Conservation (phyloP, 306 rosid species). For the Chamaecrista fasciculata region DNA sequence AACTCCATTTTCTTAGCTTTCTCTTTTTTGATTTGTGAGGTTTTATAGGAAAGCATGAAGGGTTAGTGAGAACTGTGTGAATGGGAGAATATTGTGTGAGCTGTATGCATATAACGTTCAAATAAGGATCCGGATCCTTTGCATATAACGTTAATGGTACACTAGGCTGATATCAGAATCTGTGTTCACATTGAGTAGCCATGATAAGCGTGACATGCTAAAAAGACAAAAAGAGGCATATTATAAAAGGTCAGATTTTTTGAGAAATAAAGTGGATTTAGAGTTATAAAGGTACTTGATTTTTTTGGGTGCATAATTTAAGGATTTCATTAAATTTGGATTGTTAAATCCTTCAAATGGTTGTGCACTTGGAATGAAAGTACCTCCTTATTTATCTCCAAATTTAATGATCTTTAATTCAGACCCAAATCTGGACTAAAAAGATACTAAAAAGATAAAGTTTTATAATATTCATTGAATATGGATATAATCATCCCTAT, state of each 20-base stretch:
- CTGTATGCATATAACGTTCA: neutral
- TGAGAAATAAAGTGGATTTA: neutral
- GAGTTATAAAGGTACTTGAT: neutral
- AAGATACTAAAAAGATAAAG: no score
- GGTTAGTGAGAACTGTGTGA: conserved; percentile 18
- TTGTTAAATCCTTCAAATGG: no score
- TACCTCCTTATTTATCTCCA: no score
- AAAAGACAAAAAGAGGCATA: neutral
- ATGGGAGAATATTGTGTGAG: neutral
- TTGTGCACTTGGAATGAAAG: no score
- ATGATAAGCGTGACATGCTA: neutral
- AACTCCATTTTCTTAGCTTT: conserved; percentile 30
- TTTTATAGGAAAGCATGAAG: neutral
- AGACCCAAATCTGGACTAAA: no score
- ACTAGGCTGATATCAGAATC: neutral
- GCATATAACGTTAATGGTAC: no score
- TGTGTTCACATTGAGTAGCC: neutral
- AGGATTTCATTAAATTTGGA: no score
- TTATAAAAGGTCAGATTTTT: neutral
- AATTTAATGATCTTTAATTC: no score
- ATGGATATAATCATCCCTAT: no score
- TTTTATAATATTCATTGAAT: no score
- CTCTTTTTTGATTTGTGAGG: neutral
- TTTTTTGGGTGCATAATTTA: no score
- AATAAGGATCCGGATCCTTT: no score